Conservation (phyloP, 140 eudicot species). For the Senecio squalidus region DNA sequence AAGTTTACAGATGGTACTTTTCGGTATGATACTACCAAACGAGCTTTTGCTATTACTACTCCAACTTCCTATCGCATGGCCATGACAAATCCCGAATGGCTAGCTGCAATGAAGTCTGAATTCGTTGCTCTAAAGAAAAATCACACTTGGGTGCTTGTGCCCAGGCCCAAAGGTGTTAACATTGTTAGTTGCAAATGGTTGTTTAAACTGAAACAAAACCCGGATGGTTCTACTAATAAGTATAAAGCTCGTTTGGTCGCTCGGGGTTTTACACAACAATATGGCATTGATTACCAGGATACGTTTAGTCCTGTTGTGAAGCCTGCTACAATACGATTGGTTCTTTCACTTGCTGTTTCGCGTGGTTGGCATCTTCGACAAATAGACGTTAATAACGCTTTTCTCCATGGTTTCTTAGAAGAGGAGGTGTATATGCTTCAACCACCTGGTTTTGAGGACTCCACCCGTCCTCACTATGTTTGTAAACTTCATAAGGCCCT, state of each 20-base stretch:
- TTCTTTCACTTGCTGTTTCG: background rate
- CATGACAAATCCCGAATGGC: background rate
- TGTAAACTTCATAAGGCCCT: conserved; percentile 1
- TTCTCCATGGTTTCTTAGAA: background rate
- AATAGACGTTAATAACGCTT: background rate
- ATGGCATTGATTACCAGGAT: background rate
- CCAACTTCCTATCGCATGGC: background rate
- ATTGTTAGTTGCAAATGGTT: conserved; percentile 7
- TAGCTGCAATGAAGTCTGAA: background rate
- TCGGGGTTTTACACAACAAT: background rate
- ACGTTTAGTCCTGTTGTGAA: background rate
- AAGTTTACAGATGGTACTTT: background rate
- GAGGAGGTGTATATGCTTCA: background rate
- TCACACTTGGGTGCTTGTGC: background rate
- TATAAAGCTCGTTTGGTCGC: background rate
- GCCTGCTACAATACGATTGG: background rate
- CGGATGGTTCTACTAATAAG: background rate
- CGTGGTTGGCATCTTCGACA: background rate
- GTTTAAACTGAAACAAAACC: background rate
- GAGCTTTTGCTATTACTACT: background rate
- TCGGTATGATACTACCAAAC: background rate
- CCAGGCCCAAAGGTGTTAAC: background rate
- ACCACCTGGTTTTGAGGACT: background rate
- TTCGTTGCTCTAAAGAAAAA: background rate
- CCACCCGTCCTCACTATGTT: background rate